phyloP scores from a whole-genome alignment of 148 eudicot genomes.

The Heliamphora exappendiculata region DNA sequence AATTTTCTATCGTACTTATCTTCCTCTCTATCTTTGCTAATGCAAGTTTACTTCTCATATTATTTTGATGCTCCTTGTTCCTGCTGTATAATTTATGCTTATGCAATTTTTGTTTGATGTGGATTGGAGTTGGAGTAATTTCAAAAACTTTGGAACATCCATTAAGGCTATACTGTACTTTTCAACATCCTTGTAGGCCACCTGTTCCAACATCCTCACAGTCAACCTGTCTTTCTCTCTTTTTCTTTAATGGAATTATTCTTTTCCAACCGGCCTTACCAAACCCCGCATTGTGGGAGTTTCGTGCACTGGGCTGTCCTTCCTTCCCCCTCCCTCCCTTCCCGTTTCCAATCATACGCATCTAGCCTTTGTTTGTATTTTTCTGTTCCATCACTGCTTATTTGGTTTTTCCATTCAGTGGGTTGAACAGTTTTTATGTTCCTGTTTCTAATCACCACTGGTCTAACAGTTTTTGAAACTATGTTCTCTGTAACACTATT shows the following conservation, averaged over 20 bases:
- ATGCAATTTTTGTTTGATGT: background rate
- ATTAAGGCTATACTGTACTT: background rate
- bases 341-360: background rate
- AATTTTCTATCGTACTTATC: no score
- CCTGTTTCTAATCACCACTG: background rate
- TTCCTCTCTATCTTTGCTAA: no score
- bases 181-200: slow-evolving; percentile 1
- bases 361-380: background rate
- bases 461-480: background rate
- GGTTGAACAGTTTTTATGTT: background rate
- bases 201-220: background rate
- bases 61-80: no score
- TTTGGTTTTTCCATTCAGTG: background rate
- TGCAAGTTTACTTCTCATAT: no score
- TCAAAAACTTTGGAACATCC: background rate
- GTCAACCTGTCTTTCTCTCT: background rate
- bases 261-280: background rate
- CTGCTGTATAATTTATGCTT: background rate
- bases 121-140: background rate
- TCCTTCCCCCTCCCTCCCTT: no score
- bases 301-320: no score
- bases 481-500: background rate
- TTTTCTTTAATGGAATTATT: background rate
- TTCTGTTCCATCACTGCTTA: no score
- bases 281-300: no score